A percentile compares a stretch with the other conserved stretches of the same genome.
These are phyloP conservation scores for Micromonas commoda DNA, from an alignment of 139 green algal species.

Conservation along the genomic window DNA sequence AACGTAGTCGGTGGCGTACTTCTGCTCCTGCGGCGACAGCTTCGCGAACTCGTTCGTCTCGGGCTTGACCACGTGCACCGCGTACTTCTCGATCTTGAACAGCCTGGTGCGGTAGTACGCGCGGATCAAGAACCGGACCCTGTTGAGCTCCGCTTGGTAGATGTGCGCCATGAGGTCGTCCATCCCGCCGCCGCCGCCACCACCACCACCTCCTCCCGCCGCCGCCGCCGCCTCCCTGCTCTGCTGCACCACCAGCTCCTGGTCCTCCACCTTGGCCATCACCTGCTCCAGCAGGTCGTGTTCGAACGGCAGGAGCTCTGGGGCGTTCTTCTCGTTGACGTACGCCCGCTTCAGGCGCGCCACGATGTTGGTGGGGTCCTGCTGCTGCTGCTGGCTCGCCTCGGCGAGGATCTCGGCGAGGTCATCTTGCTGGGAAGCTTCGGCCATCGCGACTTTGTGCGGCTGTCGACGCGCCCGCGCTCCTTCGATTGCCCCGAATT, in stretches of 20 bases:
- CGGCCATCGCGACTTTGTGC: no score
- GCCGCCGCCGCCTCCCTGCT: not conserved
- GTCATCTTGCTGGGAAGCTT: no score
- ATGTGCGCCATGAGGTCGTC: not conserved
- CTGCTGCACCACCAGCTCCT: not conserved
- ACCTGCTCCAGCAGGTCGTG: not conserved
- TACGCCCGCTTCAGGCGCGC: not conserved
- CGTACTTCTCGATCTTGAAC: not conserved
- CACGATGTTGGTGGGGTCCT: not conserved
- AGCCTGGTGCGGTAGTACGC: not conserved
- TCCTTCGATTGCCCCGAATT: no score
- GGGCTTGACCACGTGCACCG: not conserved
- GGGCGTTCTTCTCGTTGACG: not conserved
- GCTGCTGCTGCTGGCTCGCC: not conserved
- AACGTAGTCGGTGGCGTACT: not conserved
- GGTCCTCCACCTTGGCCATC: not conserved
- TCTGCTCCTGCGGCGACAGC: not conserved
- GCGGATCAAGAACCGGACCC: not conserved
- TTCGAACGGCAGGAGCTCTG: not conserved
- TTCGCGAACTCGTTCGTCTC: not conserved
- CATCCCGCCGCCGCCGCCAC: not conserved
- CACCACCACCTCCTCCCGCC: not conserved
- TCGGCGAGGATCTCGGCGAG: not conserved
- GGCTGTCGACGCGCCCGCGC: no score
- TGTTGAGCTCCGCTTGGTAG: not conserved